Percentiles rank a stretch among this genome's conserved stretches.
These are phyloP conservation scores for Aspergillus spinulosporus DNA, from an alignment of 2,329 filamentous ascomycete genomes.

Conservation along the genomic window DNA sequence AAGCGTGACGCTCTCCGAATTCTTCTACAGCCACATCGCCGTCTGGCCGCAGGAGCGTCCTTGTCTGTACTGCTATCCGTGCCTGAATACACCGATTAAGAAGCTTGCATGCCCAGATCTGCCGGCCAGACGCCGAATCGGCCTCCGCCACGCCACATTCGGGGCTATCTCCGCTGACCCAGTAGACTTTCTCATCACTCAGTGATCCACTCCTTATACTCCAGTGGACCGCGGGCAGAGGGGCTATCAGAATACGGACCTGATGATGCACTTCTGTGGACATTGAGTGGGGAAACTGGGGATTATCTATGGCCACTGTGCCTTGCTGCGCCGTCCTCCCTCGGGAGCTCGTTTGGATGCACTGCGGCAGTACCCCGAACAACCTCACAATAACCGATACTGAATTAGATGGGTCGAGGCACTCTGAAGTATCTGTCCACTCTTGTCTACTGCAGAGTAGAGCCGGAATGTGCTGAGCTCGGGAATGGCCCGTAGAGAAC, in stretches of 20 bases:
- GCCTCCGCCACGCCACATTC: not conserved
- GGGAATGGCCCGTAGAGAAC: not conserved
- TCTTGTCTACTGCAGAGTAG: too few relatives aligned
- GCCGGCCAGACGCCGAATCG: not conserved
- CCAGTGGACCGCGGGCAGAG: too few relatives aligned
- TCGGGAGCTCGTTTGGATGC: not conserved
- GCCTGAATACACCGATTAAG: too few relatives aligned
- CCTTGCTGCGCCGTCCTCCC: not conserved
- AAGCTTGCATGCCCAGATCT: too few relatives aligned
- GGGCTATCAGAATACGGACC: not conserved
- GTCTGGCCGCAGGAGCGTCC: too few relatives aligned
- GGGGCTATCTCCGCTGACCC: constrained; percentile 3
- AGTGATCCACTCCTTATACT: not conserved
- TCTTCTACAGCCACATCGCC: too few relatives aligned
- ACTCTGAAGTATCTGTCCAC: too few relatives aligned
- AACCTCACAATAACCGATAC: too few relatives aligned
- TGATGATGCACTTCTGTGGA: not conserved
- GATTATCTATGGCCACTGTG: not conserved
- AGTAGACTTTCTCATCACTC: too few relatives aligned
- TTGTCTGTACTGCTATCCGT: too few relatives aligned
- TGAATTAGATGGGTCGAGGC: too few relatives aligned
- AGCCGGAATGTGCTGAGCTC: not conserved
- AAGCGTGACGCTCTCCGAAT: too few relatives aligned
- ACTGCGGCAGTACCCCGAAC: constrained; percentile 1
- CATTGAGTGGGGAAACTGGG: constrained; percentile 4